Evolutionary conservation across 2,329 filamentous ascomycete species (phyloP).

Genomic region (Fonsecaea monophora): DNA sequence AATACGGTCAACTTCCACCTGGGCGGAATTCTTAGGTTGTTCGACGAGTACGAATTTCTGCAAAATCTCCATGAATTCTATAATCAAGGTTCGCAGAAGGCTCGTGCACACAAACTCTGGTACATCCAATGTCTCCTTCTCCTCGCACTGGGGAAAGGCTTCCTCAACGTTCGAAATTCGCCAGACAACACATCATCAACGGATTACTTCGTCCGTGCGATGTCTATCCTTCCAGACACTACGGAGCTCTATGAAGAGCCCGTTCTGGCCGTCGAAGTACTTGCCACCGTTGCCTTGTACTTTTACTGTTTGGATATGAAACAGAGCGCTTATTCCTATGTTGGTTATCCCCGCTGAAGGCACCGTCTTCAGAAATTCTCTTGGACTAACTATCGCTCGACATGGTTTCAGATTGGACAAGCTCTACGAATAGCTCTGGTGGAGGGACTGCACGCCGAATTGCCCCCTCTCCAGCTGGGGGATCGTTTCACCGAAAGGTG

Average conservation of each 20-base stretch:
- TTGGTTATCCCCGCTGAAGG: slow-evolving; percentile 40
- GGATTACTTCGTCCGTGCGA: slow-evolving; percentile 55
- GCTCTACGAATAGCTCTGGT: slow-evolving; percentile 58
- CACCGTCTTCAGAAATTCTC: neutral
- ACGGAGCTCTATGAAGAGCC: slow-evolving; percentile 53
- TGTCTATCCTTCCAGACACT: slow-evolving; percentile 54
- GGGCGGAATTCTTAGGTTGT: slow-evolving; percentile 61
- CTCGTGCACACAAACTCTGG: slow-evolving; percentile 50
- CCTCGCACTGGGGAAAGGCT: slow-evolving; percentile 63
- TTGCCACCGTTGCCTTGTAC: slow-evolving; percentile 62
- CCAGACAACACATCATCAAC: slow-evolving; percentile 54
- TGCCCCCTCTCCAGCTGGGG: slow-evolving; percentile 53
- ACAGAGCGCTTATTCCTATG: slow-evolving; percentile 55
- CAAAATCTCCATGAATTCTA: slow-evolving; percentile 52
- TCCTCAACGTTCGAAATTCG: slow-evolving; percentile 51
- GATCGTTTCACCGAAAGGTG: slow-evolving; percentile 54
- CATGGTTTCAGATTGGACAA: slow-evolving; percentile 54
- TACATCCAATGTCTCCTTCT: slow-evolving; percentile 63
- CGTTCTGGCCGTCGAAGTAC: slow-evolving; percentile 56
- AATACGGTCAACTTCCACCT: slow-evolving; percentile 65
- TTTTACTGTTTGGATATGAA: slow-evolving; percentile 60
- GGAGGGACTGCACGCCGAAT: slow-evolving; percentile 61
- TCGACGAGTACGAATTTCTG: slow-evolving; percentile 62
- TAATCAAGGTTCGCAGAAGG: slow-evolving; percentile 43
- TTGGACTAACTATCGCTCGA: neutral